These are phyloP conservation scores for Hypoxylon perforatum DNA, from an alignment of 495 filamentous ascomycete genomes.

Conservation along the genomic window DNA sequence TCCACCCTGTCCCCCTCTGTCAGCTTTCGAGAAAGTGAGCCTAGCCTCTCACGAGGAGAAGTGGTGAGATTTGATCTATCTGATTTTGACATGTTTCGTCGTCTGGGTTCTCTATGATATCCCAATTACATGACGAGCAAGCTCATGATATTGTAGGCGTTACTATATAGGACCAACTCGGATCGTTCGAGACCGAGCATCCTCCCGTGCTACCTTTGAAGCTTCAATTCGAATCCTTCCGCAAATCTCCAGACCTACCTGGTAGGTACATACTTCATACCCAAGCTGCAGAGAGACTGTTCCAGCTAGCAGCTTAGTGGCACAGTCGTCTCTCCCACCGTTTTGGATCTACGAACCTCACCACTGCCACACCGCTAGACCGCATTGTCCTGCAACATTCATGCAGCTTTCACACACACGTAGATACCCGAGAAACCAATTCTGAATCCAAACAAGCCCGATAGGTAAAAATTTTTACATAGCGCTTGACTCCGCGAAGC, in stretches of 20 bases:
- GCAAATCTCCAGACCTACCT: too few species aligned
- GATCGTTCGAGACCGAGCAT: too few species aligned
- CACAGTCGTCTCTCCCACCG: slow-evolving; percentile 26
- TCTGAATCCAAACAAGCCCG: not conserved
- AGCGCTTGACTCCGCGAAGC: slow-evolving; percentile 19
- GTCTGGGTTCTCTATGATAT: not conserved
- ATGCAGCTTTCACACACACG: not conserved
- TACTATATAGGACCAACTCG: too few species aligned
- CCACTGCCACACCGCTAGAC: slow-evolving; percentile 13
- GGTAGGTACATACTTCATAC: too few species aligned
- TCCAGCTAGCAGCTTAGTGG: slow-evolving; percentile 15
- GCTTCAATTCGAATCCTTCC: too few species aligned
- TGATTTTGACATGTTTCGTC: not conserved
- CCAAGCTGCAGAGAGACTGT: not conserved
- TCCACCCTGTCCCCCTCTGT: not conserved
- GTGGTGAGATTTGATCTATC: slow-evolving; percentile 6
- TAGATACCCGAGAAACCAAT: not conserved
- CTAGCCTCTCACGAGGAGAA: slow-evolving; percentile 14
- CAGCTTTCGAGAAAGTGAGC: slow-evolving; percentile 2
- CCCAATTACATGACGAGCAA: not conserved
- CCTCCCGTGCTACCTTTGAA: too few species aligned
- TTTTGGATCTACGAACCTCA: slow-evolving; percentile 13
- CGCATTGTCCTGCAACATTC: not conserved
- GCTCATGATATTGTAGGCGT: too few species aligned
- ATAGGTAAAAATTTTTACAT: slow-evolving; percentile 5